phyloP scores from a whole-genome alignment of 2,329 filamentous ascomycete species.

The Alternaria ventricosa region DNA sequence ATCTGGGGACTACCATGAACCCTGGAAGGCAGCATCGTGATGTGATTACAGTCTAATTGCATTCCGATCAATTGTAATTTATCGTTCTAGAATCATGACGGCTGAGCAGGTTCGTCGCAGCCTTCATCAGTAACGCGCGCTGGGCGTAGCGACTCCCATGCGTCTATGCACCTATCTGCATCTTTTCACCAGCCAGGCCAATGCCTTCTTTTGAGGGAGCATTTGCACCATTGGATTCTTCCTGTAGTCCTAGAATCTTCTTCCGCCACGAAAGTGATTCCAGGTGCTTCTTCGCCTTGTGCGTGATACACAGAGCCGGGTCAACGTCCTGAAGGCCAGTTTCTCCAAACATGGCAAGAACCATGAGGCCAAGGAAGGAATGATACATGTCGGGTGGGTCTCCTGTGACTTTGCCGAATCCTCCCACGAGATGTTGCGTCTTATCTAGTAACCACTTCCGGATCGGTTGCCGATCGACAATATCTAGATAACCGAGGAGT shows the following conservation, averaged over 20 bases:
- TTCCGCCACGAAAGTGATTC: slow-evolving; percentile 48
- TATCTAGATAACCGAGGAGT: slow-evolving; percentile 51
- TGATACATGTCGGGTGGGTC: slow-evolving; percentile 76
- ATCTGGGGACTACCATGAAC: background rate
- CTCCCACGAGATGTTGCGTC: slow-evolving; percentile 81
- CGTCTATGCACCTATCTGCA: slow-evolving; percentile 7
- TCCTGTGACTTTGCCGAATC: slow-evolving; percentile 55
- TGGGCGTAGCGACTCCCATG: background rate
- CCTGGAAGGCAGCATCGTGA: background rate
- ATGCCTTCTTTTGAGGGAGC: slow-evolving; percentile 1
- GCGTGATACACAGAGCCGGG: slow-evolving; percentile 75
- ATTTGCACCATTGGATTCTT: background rate
- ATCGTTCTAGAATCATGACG: background rate
- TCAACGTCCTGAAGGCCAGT: slow-evolving; percentile 74
- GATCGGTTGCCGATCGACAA: slow-evolving; percentile 67
- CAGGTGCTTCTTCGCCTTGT: slow-evolving; percentile 54
- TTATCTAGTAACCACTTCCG: slow-evolving; percentile 83
- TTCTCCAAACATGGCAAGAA: slow-evolving; percentile 76
- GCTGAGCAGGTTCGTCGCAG: background rate
- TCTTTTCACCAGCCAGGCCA: slow-evolving; percentile 1
- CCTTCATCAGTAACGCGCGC: background rate
- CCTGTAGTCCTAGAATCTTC: slow-evolving; percentile 22
- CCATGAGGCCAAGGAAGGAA: slow-evolving; percentile 84
- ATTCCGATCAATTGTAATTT: background rate
- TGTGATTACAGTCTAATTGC: background rate